Base-by-base conservation (phyloP, 768 basidiomycete species). In the Neoboletus brunneissimus region DNA sequence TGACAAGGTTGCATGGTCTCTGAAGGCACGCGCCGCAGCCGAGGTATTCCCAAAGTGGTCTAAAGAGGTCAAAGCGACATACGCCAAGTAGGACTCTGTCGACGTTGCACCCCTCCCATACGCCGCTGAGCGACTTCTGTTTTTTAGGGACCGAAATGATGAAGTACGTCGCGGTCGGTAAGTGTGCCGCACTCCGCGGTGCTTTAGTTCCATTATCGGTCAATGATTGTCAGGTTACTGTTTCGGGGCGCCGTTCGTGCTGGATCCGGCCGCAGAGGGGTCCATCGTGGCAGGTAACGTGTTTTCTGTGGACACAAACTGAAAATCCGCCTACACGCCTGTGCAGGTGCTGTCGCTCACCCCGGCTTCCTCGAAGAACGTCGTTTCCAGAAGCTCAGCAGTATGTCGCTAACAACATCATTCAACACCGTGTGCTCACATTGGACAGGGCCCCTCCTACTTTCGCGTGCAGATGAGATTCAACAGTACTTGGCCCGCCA, bases 171-270 rank as follows among this genome's bases (percentile, higher is more conserved):
- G 73, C 79, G 1, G 77, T 77, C 35, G 80, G 79, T 78, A 53
- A 54, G 76, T 42, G 22, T 22, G 2, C 12, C 9, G 0, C 11
- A 15, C 25, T n/a, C 27, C 5, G 11, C 20, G 13, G 47, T 5
- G 32, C 13, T 13, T 8, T 5, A 18, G 9, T 20, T 18, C 41
- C 15, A 12, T 31, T 12, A 4, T 42, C 16, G 13, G 11, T 22
- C 25, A n/a, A 8, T n/a, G 15, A 22, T 53, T 20, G 40, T 38
- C 35, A 83, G 81, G 82, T 5, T 83, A 84, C 52, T 86, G 82
- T 62, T 83, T 83, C 51, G 82, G 82, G 4, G 83, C 73, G 15
- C 77, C 81, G 0, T 82, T 76, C 56, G 76, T 75, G 1, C 67
- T 84, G 51, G 76, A 82, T 35, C 67, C 78, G 4, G 75, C 76